Conservation (phyloP, 169 alveolate genomes). For the Plasmodium adleri region DNA sequence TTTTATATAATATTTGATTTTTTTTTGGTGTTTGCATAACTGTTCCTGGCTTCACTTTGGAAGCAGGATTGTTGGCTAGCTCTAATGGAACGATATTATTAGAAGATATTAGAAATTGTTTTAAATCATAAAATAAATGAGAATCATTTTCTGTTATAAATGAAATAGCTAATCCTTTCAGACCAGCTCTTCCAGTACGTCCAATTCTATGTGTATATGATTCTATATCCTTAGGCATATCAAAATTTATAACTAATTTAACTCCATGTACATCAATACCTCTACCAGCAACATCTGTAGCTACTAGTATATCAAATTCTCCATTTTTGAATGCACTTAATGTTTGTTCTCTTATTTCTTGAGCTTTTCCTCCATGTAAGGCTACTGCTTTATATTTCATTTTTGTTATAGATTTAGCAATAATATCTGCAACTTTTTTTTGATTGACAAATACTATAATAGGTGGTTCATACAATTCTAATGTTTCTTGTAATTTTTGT, state of each 20-base stretch:
- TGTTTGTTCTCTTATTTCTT: conserved; percentile 94
- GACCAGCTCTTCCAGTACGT: conserved; percentile 99
- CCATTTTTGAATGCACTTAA: conserved; percentile 93
- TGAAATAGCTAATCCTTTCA: conserved; percentile 96
- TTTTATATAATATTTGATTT: conserved; percentile 34
- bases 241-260: conserved; percentile 96
- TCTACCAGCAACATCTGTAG: conserved; percentile 99
- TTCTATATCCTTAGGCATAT: conserved; percentile 97
- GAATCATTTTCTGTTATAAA: conserved; percentile 94
- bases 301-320: conserved; percentile 94
- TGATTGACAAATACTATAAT: conserved; percentile 95
- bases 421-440: conserved; percentile 94
- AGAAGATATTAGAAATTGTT: conserved; percentile 91
- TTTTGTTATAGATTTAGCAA: conserved; percentile 87
- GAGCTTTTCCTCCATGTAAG: conserved; percentile 95
- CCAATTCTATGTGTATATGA: conserved; percentile 98
- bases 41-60: conserved; percentile 88
- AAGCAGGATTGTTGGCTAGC: conserved; percentile 91
- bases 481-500: conserved; percentile 81
- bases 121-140: conserved; percentile 92
- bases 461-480: conserved; percentile 90
- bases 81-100: conserved; percentile 94
- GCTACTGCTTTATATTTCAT: conserved; percentile 85
- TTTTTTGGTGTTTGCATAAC: conserved; percentile 49
- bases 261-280: conserved; percentile 98